Evolutionary conservation across 140 eudicot species (phyloP).

Genomic region (Bidens hawaiensis): DNA sequence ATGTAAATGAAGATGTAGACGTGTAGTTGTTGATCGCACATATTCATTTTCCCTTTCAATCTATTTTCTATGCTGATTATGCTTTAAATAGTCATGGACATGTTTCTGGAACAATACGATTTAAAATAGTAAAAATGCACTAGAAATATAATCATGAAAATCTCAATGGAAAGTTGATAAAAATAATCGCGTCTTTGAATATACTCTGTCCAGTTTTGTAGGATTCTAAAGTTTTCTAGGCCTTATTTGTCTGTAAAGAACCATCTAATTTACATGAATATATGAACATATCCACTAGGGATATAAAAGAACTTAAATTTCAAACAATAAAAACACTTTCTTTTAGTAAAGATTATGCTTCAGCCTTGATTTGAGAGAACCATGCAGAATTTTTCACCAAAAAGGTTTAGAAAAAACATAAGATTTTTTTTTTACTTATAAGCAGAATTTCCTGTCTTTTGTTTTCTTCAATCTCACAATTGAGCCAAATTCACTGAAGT

Average conservation of each 20-base stretch:
- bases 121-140: background rate
- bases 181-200: background rate
- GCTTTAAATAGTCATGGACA: background rate
- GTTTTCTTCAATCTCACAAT: background rate
- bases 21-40: background rate
- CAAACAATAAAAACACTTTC: background rate
- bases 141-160: background rate
- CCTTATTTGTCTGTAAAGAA: background rate
- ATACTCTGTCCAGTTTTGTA: background rate
- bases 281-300: background rate
- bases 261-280: background rate
- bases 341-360: background rate
- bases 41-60: background rate
- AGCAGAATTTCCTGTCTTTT: background rate
- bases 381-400: background rate
- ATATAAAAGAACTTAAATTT: background rate
- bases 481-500: background rate
- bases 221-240: background rate
- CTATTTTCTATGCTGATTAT: background rate
- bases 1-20: background rate
- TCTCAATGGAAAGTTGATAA: background rate
- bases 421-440: background rate
- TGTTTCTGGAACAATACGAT: background rate
- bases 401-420: background rate
- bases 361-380: background rate